Evolutionary conservation across 345 rosid genomes (phyloP).

Genomic region (Gossypium herbaceum): DNA sequence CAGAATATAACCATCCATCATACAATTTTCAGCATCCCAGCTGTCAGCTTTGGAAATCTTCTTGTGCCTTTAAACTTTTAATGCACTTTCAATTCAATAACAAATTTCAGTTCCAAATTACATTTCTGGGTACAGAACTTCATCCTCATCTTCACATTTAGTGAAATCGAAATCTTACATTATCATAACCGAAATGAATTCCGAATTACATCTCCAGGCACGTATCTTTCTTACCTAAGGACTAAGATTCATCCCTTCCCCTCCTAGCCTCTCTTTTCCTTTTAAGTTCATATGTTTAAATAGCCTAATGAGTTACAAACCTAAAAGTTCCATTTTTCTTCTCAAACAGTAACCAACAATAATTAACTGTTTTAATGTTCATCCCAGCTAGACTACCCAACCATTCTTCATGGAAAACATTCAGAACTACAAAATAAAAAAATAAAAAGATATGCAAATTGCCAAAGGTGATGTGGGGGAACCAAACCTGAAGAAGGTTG

Average conservation of each 20-base stretch:
- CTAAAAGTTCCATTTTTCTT: background rate
- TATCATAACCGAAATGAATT: background rate
- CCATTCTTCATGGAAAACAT: background rate
- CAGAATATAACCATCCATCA: background rate
- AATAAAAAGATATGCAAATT: background rate
- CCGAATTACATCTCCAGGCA: background rate
- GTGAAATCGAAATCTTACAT: background rate
- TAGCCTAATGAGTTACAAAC: background rate
- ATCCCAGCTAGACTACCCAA: background rate
- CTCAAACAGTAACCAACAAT: background rate
- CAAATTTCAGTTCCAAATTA: background rate
- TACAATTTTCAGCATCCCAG: background rate
- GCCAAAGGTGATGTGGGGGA: background rate
- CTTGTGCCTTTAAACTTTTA: background rate
- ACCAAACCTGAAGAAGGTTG: slow-evolving; percentile 47
- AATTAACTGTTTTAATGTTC: background rate
- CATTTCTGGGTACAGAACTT: background rate
- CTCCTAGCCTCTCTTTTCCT: background rate
- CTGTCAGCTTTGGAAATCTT: background rate
- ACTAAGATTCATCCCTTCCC: background rate
- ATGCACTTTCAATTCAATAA: background rate
- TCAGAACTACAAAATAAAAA: background rate
- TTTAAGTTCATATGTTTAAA: background rate
- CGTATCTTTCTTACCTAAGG: background rate
- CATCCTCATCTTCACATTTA: background rate